Percentiles rank a stretch among this genome's conserved stretches.
phyloP scores from a whole-genome alignment of 2,329 filamentous ascomycete species.

The Nigrospora osmanthi region DNA sequence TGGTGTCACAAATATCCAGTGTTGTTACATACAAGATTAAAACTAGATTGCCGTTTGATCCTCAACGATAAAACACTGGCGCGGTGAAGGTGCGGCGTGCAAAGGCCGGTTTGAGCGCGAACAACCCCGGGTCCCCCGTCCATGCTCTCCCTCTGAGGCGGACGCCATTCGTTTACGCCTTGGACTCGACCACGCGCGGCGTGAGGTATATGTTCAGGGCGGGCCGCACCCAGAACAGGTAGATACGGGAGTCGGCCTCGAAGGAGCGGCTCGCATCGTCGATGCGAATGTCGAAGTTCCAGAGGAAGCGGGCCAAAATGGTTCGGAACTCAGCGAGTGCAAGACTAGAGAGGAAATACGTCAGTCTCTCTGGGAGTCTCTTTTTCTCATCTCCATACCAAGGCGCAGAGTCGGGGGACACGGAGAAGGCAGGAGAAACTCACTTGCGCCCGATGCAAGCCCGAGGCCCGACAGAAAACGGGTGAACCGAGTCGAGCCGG shows the following conservation, averaged over 20 bases:
- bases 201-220: not conserved
- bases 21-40: too few relatives aligned
- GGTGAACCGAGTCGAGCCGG: slow-evolving; percentile 23
- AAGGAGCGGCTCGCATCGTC: slow-evolving; percentile 14
- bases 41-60: too few relatives aligned
- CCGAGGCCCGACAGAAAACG: slow-evolving; percentile 28
- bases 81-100: too few relatives aligned
- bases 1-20: too few relatives aligned
- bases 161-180: too few relatives aligned
- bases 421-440: not conserved
- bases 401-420: not conserved
- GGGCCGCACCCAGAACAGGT: not conserved
- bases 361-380: too few relatives aligned
- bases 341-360: slow-evolving; percentile 8
- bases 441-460: slow-evolving; percentile 29
- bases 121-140: too few relatives aligned
- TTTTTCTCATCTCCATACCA: not conserved
- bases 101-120: too few relatives aligned
- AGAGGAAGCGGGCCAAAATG: slow-evolving; percentile 25
- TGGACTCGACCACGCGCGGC: too few relatives aligned
- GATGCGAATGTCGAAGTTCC: slow-evolving; percentile 25
- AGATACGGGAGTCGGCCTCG: slow-evolving; percentile 1
- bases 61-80: too few relatives aligned
- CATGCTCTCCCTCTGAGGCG: too few relatives aligned
- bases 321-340: slow-evolving; percentile 30